phyloP scores from a whole-genome alignment of 768 basidiomycete species.

The Dacryopinax spathularia region DNA sequence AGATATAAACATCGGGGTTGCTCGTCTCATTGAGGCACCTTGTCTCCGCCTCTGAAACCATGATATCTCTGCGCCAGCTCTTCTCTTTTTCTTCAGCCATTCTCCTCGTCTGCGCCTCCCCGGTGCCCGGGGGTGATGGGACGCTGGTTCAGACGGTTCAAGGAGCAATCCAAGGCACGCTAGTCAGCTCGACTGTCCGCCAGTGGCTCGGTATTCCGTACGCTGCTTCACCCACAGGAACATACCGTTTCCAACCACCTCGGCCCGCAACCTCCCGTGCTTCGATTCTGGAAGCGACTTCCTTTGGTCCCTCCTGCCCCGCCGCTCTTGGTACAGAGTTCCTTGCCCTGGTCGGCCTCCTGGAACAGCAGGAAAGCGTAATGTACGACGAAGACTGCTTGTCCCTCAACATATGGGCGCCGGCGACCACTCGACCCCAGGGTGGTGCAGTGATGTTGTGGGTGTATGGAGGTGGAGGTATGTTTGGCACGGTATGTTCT shows the following conservation, averaged over 20 bases:
- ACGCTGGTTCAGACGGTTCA: neutral
- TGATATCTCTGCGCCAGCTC: neutral
- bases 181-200: neutral
- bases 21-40: neutral
- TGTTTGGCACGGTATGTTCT: constrained; percentile 14
- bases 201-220: neutral
- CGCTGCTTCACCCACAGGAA: neutral
- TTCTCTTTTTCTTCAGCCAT: neutral
- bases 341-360: neutral
- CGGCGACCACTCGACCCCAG: neutral
- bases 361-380: neutral
- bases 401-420: constrained; percentile 22
- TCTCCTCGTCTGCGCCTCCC: neutral
- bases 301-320: neutral
- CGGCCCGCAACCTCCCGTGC: neutral
- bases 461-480: constrained; percentile 16
- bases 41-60: neutral
- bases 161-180: neutral
- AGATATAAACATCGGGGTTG: too few relatives aligned
- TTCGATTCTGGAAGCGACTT: neutral
- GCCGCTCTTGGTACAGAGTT: neutral
- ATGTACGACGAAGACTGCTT: constrained; percentile 15
- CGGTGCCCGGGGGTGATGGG: neutral
- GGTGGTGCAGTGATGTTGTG: constrained; percentile 14
- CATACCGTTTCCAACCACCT: neutral